Evolutionary conservation across 345 rosid genomes (phyloP).

Genomic region (Gossypium bickii): DNA sequence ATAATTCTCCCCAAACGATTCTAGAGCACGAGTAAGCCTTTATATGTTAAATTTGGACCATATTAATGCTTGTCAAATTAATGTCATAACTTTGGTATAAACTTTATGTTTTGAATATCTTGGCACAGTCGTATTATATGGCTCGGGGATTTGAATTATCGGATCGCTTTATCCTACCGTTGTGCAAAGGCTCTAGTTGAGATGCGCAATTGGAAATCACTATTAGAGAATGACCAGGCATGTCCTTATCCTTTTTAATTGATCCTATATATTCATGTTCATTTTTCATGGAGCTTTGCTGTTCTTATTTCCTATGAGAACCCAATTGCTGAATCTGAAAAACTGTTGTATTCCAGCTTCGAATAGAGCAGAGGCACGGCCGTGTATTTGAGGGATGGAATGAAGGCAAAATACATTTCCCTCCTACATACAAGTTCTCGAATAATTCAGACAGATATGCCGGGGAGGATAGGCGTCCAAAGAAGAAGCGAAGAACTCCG

Average conservation of each 20-base stretch:
- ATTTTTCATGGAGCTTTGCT: not conserved
- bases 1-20: constrained; percentile 80
- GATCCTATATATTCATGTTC: not conserved
- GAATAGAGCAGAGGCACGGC: constrained; percentile 75
- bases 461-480: constrained; percentile 73
- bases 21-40: constrained; percentile 75
- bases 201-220: constrained; percentile 89
- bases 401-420: constrained; percentile 90
- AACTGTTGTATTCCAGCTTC: constrained; percentile 44
- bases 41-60: not conserved
- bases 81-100: not conserved
- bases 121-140: constrained; percentile 76
- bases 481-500: constrained; percentile 94
- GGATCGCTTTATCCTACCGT: constrained; percentile 84
- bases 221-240: constrained; percentile 96
- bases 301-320: not conserved
- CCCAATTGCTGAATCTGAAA: not conserved
- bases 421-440: constrained; percentile 97
- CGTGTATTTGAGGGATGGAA: constrained; percentile 86
- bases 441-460: constrained; percentile 93
- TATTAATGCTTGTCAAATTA: not conserved
- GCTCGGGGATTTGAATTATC: constrained; percentile 97
- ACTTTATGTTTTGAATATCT: constrained; percentile 11
- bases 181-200: constrained; percentile 88
- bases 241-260: constrained; percentile 13